Conservation (phyloP, 768 basidiomycete genomes). For the Rhodotorula graminis region DNA sequence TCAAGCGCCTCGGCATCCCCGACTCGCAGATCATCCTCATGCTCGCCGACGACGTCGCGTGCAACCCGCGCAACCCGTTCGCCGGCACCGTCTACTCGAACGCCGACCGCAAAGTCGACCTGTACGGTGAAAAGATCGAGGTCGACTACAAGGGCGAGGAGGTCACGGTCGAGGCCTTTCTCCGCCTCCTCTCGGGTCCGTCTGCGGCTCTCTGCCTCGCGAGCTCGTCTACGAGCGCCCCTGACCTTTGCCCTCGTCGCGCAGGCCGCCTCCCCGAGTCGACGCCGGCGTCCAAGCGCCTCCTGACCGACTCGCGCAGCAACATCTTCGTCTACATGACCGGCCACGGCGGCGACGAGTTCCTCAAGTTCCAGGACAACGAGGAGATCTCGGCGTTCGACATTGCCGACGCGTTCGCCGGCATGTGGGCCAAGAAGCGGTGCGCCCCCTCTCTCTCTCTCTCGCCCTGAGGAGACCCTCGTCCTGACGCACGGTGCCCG, state of each 20-base stretch:
- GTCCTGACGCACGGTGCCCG: neutral
- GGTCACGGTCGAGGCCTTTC: slow-evolving; percentile 93
- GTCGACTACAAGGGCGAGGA: slow-evolving; percentile 98
- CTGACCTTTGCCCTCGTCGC: neutral
- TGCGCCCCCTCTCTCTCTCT: slow-evolving; percentile 45
- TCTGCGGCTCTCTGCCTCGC: neutral
- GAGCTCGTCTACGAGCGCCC: neutral
- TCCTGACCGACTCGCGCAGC: slow-evolving; percentile 80
- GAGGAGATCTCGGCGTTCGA: slow-evolving; percentile 97
- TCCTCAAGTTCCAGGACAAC: slow-evolving; percentile 97
- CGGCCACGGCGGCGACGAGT: slow-evolving; percentile 95
- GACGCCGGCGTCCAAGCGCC: slow-evolving; percentile 83
- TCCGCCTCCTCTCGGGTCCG: slow-evolving; percentile 83
- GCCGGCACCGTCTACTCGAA: slow-evolving; percentile 91
- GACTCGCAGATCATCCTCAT: slow-evolving; percentile 99
- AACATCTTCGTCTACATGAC: slow-evolving; percentile 98
- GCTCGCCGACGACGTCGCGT: slow-evolving; percentile 94
- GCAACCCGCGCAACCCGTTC: slow-evolving; percentile 85
- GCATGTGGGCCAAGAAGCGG: slow-evolving; percentile 98
- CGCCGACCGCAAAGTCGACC: slow-evolving; percentile 69
- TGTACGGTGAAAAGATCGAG: slow-evolving; percentile 95
- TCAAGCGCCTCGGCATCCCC: slow-evolving; percentile 94
- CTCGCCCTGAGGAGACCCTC: neutral
- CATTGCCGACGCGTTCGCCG: slow-evolving; percentile 95
- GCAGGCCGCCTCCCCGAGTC: slow-evolving; percentile 77